Evolutionary conservation across 345 rosid genomes (phyloP), one percentile per base, ranked within the genome.

Genomic region (Schrenkiella parvula): DNA sequence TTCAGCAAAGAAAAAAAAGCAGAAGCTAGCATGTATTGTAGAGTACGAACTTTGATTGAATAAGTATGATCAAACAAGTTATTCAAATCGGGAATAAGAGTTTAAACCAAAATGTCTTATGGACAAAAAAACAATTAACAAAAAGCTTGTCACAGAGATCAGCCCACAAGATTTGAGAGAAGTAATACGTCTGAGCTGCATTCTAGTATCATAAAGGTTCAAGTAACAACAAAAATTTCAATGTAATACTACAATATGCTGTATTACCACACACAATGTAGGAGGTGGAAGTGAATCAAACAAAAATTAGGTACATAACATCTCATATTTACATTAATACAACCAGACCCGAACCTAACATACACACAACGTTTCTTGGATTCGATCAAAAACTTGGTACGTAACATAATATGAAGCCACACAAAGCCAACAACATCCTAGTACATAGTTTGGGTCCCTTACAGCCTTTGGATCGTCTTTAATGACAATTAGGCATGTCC

Each of bases 341-440:
- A 28, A 47, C 25, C 14, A 73, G 41, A 46, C 32, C 22, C 42
- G 4, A 46, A 14, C 71, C 77, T 55, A 73, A 73, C 71, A 26
- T 44, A 26, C 7, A 29, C 53, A 31, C 1, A 12, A 15, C 8
- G 8, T 18, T 18, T 26, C 6, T 35, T 35, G 23, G 25, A 13
- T 26, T 39, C 25, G 21, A 66, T 29, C 37, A 37, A 74, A 66
- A 39, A 12, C 43, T 7, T 57, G 62, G 46, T 32, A 65, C 71
- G 59, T 64, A 74, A 29, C 73, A 11, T 29, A 59, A 39, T 13
- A 50, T 17, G 73, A 74, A 74, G 54, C 78, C 78, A 74, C 78
- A 66, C 61, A 66, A 50, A 29, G 68, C 54, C 68, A 74, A 38
- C 35, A 28, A 39, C 68, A 66, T 74, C 78, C 68, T 74, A 38